Evolutionary conservation across 495 filamentous ascomycete species (phyloP), one percentile per base, ranked within the genome.

Genomic region (Haplographium delicatum): DNA sequence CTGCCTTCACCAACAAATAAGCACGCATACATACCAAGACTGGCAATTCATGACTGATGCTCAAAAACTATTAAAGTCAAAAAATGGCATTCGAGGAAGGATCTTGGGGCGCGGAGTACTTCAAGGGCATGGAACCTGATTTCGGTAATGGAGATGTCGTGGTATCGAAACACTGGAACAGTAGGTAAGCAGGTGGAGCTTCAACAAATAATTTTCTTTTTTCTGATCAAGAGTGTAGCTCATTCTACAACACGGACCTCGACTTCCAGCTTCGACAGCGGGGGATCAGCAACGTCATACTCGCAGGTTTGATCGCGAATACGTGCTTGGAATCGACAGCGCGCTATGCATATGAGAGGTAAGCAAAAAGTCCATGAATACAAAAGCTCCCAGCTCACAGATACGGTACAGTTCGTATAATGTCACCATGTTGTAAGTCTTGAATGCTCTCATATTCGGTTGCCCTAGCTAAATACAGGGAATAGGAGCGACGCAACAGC

Each of bases 1-100:
- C 30, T 53, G 58, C 31, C 53, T 63, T 18, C 61, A 65, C 34
- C 61, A 65, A 28, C 54, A 61, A 30, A n/a, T n/a, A n/a, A n/a
- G n/a, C n/a, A n/a, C n/a, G n/a, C n/a, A n/a, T n/a, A n/a, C n/a
- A n/a, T n/a, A n/a, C n/a, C n/a, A n/a, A n/a, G n/a, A n/a, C n/a
- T n/a, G n/a, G n/a, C n/a, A n/a, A n/a, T n/a, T n/a, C n/a, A n/a
- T n/a, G n/a, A n/a, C n/a, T n/a, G n/a, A n/a, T n/a, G n/a, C n/a
- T n/a, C n/a, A n/a, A n/a, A n/a, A n/a, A n/a, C n/a, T n/a, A n/a
- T n/a, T n/a, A 31, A 28, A 51, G 33, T 1, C 47, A 56, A 38
- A 45, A 60, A 27, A 15, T 44, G 10, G 56, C 50, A 3, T 63
- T 61, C 42, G 56, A 61, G 27, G 58, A 57, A 33, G 62, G 62